phyloP scores from a whole-genome alignment of 768 basidiomycete genomes.

The Mycena metata region DNA sequence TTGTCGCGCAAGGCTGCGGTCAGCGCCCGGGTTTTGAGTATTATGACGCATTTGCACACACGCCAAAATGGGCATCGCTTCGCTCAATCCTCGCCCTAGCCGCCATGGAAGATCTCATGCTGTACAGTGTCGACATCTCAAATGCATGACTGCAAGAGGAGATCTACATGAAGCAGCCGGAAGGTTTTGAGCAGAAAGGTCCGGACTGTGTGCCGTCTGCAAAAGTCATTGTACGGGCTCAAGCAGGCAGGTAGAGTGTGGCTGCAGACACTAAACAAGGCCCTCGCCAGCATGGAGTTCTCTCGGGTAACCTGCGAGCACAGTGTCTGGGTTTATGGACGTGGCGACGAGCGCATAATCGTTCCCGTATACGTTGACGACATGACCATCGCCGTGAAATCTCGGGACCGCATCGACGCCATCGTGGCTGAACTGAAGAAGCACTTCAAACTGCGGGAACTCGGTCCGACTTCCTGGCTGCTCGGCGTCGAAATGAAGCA shows the following conservation, averaged over 20 bases:
- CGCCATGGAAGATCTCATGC: slow-evolving; percentile 45
- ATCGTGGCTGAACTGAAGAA: slow-evolving; percentile 1
- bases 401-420: slow-evolving; percentile 17
- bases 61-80: slow-evolving; percentile 39
- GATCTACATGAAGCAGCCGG: slow-evolving; percentile 51
- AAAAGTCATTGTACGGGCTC: slow-evolving; percentile 58
- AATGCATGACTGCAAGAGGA: slow-evolving; percentile 46
- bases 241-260: slow-evolving; percentile 56
- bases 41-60: slow-evolving; percentile 41
- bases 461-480: slow-evolving; percentile 5
- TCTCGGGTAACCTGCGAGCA: slow-evolving; percentile 41
- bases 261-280: slow-evolving; percentile 49
- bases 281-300: slow-evolving; percentile 41
- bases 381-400: slow-evolving; percentile 45
- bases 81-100: slow-evolving; percentile 48
- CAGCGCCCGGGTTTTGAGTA: slow-evolving; percentile 44
- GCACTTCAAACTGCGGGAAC: slow-evolving; percentile 9
- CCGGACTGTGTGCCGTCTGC: slow-evolving; percentile 27
- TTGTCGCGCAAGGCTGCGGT: no score
- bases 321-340: slow-evolving; percentile 46
- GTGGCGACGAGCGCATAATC: slow-evolving; percentile 42
- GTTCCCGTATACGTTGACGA: slow-evolving; percentile 50
- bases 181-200: slow-evolving; percentile 38
- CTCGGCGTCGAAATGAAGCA: neutral
- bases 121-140: slow-evolving; percentile 51